phyloP scores from a whole-genome alignment of 1,139 yeast species.

The Debaryomyces singareniensis region DNA sequence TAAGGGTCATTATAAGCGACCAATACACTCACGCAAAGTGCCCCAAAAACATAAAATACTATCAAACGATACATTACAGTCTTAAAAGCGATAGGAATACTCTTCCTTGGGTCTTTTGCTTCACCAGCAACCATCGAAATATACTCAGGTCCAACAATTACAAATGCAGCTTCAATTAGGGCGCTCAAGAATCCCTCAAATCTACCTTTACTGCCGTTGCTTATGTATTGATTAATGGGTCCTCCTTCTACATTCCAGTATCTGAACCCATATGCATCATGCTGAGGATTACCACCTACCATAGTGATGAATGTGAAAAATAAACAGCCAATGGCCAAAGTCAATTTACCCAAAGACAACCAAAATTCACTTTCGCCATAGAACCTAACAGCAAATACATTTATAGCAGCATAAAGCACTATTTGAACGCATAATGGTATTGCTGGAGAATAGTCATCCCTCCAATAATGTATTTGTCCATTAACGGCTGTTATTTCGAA shows the following conservation, averaged over 20 bases:
- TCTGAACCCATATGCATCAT: conserved; percentile 62
- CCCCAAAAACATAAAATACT: conserved; percentile 55
- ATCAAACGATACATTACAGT: conserved; percentile 71
- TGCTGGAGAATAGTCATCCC: conserved; percentile 65
- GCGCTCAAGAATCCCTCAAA: conserved; percentile 63
- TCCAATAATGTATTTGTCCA: conserved; percentile 73
- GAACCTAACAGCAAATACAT: conserved; percentile 62
- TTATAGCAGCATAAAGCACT: conserved; percentile 54
- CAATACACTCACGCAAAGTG: conserved; percentile 33
- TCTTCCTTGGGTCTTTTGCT: conserved; percentile 67
- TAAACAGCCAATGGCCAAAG: conserved; percentile 66
- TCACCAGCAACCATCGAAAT: conserved; percentile 83
- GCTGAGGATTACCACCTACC: conserved; percentile 78
- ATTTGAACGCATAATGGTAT: conserved; percentile 61
- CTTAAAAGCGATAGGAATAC: conserved; percentile 73
- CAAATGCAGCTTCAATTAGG: conserved; percentile 18
- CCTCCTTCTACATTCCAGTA: conserved; percentile 46
- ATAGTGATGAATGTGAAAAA: conserved; percentile 69
- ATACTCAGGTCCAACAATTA: conserved; percentile 82
- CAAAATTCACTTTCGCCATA: conserved; percentile 82
- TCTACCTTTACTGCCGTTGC: conserved; percentile 55
- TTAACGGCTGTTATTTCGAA: conserved; percentile 79
- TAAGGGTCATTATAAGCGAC: conserved; percentile 36
- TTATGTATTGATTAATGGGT: conserved; percentile 48
- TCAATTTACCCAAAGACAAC: conserved; percentile 68